Evolutionary conservation across 2,329 filamentous ascomycete genomes (phyloP).

Genomic region (Fusarium tanahbumbuense): DNA sequence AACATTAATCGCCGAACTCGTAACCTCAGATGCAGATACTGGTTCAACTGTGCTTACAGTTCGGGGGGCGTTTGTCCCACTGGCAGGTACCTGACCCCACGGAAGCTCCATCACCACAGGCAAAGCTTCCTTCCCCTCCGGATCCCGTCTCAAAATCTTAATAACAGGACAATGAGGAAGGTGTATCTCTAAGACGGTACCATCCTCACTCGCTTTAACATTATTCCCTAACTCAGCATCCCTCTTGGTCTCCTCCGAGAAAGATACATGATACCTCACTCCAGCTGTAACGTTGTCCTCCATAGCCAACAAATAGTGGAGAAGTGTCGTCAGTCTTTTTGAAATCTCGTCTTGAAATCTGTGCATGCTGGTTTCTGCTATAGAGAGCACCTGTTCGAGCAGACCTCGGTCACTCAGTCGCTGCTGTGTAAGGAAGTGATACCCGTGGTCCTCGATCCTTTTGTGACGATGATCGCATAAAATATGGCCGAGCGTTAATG

Average conservation of each 20-base stretch:
- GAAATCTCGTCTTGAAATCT: conserved; percentile 54
- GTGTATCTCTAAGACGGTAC: conserved; percentile 49
- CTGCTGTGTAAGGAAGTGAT: conserved; percentile 55
- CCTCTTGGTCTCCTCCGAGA: conserved; percentile 26
- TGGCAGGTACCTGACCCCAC: no score
- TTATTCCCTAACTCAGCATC: conserved; percentile 41
- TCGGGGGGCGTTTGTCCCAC: no score
- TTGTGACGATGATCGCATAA: conserved; percentile 44
- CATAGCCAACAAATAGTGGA: conserved; percentile 56
- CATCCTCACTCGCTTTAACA: conserved; percentile 12
- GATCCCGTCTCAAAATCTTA: conserved; percentile 44
- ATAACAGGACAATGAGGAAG: conserved; percentile 59
- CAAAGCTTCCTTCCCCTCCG: not conserved
- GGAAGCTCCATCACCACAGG: not conserved
- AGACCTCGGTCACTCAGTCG: conserved; percentile 56
- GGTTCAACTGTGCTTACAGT: no score
- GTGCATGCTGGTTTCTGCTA: conserved; percentile 51
- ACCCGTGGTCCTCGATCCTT: conserved; percentile 4
- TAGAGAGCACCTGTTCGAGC: conserved; percentile 51
- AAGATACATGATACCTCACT: conserved; percentile 36
- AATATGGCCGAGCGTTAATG: conserved; percentile 62
- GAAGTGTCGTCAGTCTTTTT: conserved; percentile 53
- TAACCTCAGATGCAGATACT: no score
- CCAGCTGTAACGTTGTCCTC: conserved; percentile 53
- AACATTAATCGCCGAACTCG: no score